A percentile compares a stretch with the other conserved stretches of the same genome.
These are phyloP conservation scores for Camellia oleifera DNA, from an alignment of 179 eudicot species.

Conservation along the genomic window DNA sequence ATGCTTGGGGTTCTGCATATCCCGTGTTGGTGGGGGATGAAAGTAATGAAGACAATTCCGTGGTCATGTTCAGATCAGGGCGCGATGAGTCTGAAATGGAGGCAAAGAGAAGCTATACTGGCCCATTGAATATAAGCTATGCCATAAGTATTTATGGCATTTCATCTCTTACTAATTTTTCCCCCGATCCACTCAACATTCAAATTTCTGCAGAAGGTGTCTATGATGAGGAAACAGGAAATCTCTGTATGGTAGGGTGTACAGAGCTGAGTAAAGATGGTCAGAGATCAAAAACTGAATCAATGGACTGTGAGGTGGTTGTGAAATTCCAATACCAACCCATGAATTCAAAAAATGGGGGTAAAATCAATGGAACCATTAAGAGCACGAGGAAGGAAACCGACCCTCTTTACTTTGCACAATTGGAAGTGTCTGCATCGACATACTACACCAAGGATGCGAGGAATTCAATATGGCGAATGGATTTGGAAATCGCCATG, in stretches of 20 bases:
- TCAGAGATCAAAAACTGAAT: background rate
- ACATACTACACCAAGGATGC: constrained; percentile 28
- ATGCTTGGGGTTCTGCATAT: constrained; percentile 37
- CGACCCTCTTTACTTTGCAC: constrained; percentile 57
- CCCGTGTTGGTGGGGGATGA: constrained; percentile 45
- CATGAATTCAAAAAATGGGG: constrained; percentile 18
- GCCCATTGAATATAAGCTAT: constrained; percentile 48
- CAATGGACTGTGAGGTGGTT: constrained; percentile 54
- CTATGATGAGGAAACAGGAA: constrained; percentile 48
- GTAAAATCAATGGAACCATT: constrained; percentile 46
- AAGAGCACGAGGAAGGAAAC: constrained; percentile 43
- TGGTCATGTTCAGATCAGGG: background rate
- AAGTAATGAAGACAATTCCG: background rate
- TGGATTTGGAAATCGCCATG: constrained; percentile 64
- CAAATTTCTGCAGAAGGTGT: constrained; percentile 68
- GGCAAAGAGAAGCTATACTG: background rate
- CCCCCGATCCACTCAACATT: background rate
- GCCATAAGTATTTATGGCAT: constrained; percentile 11
- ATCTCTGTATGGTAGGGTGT: constrained; percentile 72
- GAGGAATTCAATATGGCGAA: constrained; percentile 46
- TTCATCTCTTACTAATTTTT: background rate
- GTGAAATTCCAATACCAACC: constrained; percentile 49
- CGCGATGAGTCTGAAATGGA: constrained; percentile 1
- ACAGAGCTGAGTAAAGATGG: constrained; percentile 21
- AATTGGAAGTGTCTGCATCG: constrained; percentile 31